Percentiles rank a stretch among this genome's conserved stretches.
These are phyloP conservation scores for Emericellopsis terricola DNA, from an alignment of 495 filamentous ascomycete genomes.

Conservation along the genomic window DNA sequence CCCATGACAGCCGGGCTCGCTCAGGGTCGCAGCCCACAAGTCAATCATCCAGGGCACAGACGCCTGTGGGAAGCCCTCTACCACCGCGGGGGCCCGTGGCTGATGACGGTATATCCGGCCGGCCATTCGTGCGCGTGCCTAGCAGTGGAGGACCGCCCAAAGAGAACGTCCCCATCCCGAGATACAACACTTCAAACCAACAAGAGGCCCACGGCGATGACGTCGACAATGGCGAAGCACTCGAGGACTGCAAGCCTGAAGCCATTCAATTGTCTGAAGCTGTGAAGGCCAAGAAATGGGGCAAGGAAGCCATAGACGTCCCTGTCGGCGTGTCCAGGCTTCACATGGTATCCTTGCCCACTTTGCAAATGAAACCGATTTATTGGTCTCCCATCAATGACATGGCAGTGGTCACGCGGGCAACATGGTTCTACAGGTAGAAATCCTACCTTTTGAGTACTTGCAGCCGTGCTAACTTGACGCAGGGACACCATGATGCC, in stretches of 20 bases:
- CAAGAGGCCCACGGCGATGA: conserved; percentile 8
- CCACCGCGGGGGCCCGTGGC: conserved; percentile 6
- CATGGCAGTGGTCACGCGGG: conserved; percentile 60
- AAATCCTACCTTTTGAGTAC: background rate
- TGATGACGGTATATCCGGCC: conserved; percentile 28
- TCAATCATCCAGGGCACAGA: background rate
- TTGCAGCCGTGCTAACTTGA: background rate
- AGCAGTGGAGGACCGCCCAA: conserved; percentile 1
- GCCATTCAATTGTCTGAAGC: conserved; percentile 3
- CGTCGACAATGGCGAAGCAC: background rate
- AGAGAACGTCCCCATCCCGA: background rate
- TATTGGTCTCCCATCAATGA: conserved; percentile 97
- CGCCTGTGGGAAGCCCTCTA: background rate
- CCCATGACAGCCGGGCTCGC: background rate
- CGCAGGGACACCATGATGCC: conserved; percentile 67
- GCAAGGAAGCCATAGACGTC: conserved; percentile 27
- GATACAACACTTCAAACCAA: conserved; percentile 1
- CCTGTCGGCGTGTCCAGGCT: conserved; percentile 64
- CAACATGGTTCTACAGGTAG: conserved; percentile 85
- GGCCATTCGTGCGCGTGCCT: conserved; percentile 24
- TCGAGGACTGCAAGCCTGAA: background rate
- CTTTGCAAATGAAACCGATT: conserved; percentile 77
- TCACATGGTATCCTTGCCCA: conserved; percentile 37
- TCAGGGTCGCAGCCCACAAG: background rate
- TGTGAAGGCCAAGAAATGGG: conserved; percentile 1